Base-by-base conservation (phyloP, 2,329 filamentous ascomycete genomes). In the Fusarium stilboides region DNA sequence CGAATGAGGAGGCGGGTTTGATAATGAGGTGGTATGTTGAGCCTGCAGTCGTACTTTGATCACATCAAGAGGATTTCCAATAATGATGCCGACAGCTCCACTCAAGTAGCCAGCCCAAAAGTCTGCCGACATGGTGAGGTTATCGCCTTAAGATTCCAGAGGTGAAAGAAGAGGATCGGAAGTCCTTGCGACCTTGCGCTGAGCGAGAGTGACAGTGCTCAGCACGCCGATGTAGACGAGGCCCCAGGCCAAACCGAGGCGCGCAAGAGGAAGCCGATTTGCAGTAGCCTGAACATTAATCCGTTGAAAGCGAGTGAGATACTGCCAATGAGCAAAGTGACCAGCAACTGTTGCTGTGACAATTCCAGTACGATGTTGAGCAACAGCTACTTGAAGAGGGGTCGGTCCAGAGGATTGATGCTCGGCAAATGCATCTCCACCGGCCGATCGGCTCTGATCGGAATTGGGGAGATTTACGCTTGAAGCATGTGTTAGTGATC, bases 41-140 rank as follows among this genome's bases (percentile, higher is more conserved):
- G 92, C 91, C 84, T 98, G 95, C 4, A 97, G 83, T 40, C 91
- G 91, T 54, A 82, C 75, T 71, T 86, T 84, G 74, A 83, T 79
- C 20, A 94, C 81, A 77, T 94, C 92, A 6, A 98, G 84, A 5
- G 94, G 94, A 74, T 97, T 97, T 67, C 95, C 94, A 64, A 97
- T 91, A 47, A 97, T 82, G 74, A 98, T 98, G 45, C 94, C 93
- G 49, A 91, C 85, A 59, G 92, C 94, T 54, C 95, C 95, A 76
- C 92, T 95, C 65, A 96, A 82, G 80, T 97, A 98, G 75, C 94
- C 94, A 60, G 94, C 93, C 92, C 93, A 97, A 80, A 98, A 98
- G 78, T 97, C 94, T 72, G 93, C 89, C 51, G 92, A 93, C 92
- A 96, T 95, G 44, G n/a, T 55, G 55, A 24, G 20, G 15, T 50